These are phyloP conservation scores for Leucocoprinus leucothites DNA, from an alignment of 768 basidiomycete species.

Conservation along the genomic window DNA sequence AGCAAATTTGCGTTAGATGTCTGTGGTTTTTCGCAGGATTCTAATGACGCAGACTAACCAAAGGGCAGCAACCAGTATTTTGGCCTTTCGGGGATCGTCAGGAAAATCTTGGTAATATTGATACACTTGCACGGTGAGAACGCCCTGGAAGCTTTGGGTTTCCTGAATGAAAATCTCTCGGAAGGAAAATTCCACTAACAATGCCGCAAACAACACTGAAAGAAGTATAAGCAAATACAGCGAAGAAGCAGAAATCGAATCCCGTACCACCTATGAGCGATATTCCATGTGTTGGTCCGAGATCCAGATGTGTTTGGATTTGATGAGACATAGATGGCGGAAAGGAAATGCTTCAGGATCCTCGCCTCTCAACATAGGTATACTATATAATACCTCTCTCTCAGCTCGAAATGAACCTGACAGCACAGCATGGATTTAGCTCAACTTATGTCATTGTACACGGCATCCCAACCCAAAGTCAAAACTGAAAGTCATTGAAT, in stretches of 20 bases:
- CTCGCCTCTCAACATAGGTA: not conserved
- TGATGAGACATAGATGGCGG: not conserved
- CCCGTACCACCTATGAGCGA: conserved; percentile 19
- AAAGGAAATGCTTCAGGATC: not conserved
- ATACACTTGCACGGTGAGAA: conserved; percentile 18
- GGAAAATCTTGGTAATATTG: conserved; percentile 18
- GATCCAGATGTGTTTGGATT: not conserved
- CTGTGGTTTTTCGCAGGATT: not conserved
- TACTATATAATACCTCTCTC: too few species aligned
- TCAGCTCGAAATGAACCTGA: too few species aligned
- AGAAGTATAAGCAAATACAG: not conserved
- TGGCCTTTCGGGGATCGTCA: conserved; percentile 13
- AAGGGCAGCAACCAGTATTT: conserved; percentile 13
- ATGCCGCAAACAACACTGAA: conserved; percentile 1
- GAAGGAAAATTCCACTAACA: not conserved
- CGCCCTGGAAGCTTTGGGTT: conserved; percentile 17
- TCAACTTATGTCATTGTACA: too few species aligned
- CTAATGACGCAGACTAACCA: not conserved
- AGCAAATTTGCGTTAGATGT: not conserved
- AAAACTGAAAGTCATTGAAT: too few species aligned
- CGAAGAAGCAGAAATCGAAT: not conserved
- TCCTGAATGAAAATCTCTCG: too few species aligned
- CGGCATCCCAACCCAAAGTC: too few species aligned
- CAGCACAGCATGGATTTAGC: too few species aligned
- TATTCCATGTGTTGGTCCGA: conserved; percentile 18